A percentile compares a stretch with the other conserved stretches of the same genome.
phyloP scores from a whole-genome alignment of 202 grass and related monocot genomes.

The Zizania palustris region DNA sequence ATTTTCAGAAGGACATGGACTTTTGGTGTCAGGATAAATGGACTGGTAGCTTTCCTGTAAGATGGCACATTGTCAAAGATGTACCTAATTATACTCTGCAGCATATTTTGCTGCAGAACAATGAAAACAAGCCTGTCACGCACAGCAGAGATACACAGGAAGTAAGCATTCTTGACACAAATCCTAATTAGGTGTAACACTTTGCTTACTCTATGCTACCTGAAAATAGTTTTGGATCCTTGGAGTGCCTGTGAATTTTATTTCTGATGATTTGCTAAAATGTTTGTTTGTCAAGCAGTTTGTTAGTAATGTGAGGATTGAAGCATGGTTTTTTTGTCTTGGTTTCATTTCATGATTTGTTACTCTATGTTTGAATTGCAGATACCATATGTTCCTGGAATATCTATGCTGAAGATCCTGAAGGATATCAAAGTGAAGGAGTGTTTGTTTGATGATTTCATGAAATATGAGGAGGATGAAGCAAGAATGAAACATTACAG shows the following conservation, averaged over 20 bases:
- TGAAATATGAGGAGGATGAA: conserved; percentile 69
- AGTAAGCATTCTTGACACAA: conserved; percentile 45
- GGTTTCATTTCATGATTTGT: neutral
- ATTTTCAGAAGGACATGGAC: conserved; percentile 90
- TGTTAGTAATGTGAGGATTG: neutral
- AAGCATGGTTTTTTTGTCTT: neutral
- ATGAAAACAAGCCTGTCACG: conserved; percentile 93
- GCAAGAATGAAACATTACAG: conserved; percentile 49
- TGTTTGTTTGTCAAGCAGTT: neutral
- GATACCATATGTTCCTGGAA: conserved; percentile 62
- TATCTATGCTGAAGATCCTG: conserved; percentile 65
- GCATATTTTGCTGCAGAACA: conserved; percentile 79
- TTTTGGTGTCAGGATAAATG: conserved; percentile 95
- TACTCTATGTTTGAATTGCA: conserved; percentile 39
- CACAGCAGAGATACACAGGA: conserved; percentile 98
- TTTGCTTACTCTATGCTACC: neutral
- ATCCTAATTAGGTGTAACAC: neutral
- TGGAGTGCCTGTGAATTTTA: neutral
- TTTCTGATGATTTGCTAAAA: neutral
- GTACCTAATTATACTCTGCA: conserved; percentile 71
- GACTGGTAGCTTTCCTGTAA: conserved; percentile 86
- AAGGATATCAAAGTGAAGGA: conserved; percentile 57
- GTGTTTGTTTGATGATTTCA: conserved; percentile 81
- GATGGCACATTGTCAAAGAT: conserved; percentile 92
- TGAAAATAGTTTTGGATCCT: neutral